Base-by-base conservation (phyloP, 2,329 filamentous ascomycete genomes). In the Malbranchea cinnamomea region DNA sequence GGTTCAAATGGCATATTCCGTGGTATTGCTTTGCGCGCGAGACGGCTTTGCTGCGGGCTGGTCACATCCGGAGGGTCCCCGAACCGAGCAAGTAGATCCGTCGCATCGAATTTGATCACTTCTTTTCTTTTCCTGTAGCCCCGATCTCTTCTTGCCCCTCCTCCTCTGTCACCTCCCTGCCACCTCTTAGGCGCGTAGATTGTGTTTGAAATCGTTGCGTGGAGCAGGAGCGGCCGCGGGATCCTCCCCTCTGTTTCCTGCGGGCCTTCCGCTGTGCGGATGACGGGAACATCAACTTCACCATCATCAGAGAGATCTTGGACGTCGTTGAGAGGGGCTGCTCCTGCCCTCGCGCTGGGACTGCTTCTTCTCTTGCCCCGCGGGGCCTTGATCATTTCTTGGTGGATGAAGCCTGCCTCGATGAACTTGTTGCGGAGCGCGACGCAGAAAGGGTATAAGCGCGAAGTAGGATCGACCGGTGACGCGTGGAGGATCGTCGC, bases 181-280 rank as follows among this genome's bases (percentile, higher is more conserved):
- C 34, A 36, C 21, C 42, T 41, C 5, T 47, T 41, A 10, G 40
- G 41, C 20, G 51, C 72, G 48, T 93, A 91, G 9, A 84, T 70
- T 0, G 84, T 91, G 51, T 94, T 93, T 29, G 89, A 56, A 3
- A 94, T 59, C 0, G 87, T 94, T 11, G 81, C 83, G 48, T 94
- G 87, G 30, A 94, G 55, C 12, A 80, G 65, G 37, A 94, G 51
- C 5, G 71, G 67, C 32, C 81, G 59, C 8, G 59, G 29, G 7
- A 21, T 45, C 41, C 23, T 33, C 11, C 5, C 20, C 24, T 28
- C 14, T 13, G 21, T 13, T 20, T 28, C 4, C 3, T 4, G 11
- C 18, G 14, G 13, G 15, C 10, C 23, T 30, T 14, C 12, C 12
- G 30, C 16, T 6, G 26, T 29, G n/a, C 22, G 20, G 20, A 25